These are phyloP conservation scores for Tillandsia fasciculata DNA, from an alignment of 176 grass and related monocot species.

Conservation along the genomic window DNA sequence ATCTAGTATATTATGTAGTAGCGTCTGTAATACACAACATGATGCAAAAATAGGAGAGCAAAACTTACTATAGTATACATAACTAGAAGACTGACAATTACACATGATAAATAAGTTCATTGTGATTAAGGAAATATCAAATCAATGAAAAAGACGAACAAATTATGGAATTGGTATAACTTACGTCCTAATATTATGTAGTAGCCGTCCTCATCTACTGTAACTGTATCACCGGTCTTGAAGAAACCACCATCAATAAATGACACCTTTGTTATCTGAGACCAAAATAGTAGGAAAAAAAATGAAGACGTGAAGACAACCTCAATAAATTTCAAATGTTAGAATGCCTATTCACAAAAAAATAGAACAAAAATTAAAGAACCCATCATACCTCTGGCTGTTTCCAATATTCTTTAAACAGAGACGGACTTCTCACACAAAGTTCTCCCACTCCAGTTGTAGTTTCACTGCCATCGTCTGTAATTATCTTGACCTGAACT, in stretches of 20 bases:
- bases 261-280: slow-evolving; percentile 69
- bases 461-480: slow-evolving; percentile 53
- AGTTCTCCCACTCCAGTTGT: slow-evolving; percentile 72
- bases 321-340: neutral
- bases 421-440: slow-evolving; percentile 84
- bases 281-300: slow-evolving; percentile 18
- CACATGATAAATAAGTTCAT: neutral
- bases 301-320: neutral
- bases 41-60: no score
- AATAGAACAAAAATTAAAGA: slow-evolving; percentile 10
- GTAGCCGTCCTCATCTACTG: slow-evolving; percentile 70
- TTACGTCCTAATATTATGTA: slow-evolving; percentile 91
- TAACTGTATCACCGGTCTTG: slow-evolving; percentile 93
- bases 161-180: slow-evolving; percentile 17
- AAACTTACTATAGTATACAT: neutral
- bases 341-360: neutral
- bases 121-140: slow-evolving; percentile 22
- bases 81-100: neutral
- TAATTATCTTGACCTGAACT: slow-evolving; percentile 70
- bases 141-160: neutral
- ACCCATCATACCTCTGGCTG: slow-evolving; percentile 43
- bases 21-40: no score
- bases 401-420: slow-evolving; percentile 97
- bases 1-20: no score
- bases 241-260: slow-evolving; percentile 81